Conservation (phyloP, 2,329 filamentous ascomycete genomes). For the Rosellinia necatrix region DNA sequence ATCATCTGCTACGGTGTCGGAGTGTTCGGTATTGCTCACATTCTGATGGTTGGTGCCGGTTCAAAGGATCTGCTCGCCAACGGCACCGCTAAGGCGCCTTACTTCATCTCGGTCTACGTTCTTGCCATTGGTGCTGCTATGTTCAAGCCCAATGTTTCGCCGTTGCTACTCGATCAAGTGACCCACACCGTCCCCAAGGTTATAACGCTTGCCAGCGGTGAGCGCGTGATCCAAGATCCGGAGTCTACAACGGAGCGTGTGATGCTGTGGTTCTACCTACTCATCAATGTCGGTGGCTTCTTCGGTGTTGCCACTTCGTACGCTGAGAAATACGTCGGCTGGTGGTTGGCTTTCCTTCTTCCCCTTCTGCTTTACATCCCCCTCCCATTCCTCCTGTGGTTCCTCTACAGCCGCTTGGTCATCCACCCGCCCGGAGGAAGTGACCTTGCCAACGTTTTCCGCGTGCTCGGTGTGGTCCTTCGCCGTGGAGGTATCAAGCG, state of each 20-base stretch:
- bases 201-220: conserved; percentile 56
- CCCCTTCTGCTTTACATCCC: conserved; percentile 51
- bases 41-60: conserved; percentile 69
- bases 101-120: conserved; percentile 57
- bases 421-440: conserved; percentile 52
- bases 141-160: conserved; percentile 76
- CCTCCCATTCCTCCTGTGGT: conserved; percentile 48
- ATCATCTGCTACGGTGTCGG: conserved; percentile 73
- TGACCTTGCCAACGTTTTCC: conserved; percentile 50
- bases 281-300: conserved; percentile 60
- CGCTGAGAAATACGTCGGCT: conserved; percentile 55
- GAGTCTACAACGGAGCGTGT: conserved; percentile 67
- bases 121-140: conserved; percentile 64
- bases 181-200: conserved; percentile 59
- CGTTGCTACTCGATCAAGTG: conserved; percentile 70
- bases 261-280: conserved; percentile 66
- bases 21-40: conserved; percentile 69
- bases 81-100: conserved; percentile 55
- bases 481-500: conserved; percentile 45
- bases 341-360: conserved; percentile 54
- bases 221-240: conserved; percentile 71
- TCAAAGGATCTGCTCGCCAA: conserved; percentile 49
- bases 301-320: conserved; percentile 58
- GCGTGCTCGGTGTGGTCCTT: conserved; percentile 47
- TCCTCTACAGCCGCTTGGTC: conserved; percentile 48